Evolutionary conservation across 2,329 filamentous ascomycete genomes (phyloP), one percentile per base, ranked within the genome.

Genomic region (Xylariaceae sp.): DNA sequence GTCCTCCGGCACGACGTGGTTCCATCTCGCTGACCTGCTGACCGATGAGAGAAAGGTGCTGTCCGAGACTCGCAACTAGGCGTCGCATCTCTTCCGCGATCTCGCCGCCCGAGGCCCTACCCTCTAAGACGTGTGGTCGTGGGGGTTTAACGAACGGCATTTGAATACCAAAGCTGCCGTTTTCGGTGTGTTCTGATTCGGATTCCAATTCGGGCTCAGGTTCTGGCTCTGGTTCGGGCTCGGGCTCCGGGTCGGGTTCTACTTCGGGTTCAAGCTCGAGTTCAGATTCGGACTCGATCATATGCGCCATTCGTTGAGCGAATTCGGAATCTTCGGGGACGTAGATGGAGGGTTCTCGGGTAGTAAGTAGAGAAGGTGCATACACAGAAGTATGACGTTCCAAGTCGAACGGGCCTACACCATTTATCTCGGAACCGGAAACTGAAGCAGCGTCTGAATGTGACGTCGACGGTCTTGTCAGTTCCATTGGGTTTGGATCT

Each of bases 381-480:
- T 84, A 83, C 1, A 85, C 72, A 1, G 83, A 85, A 1, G 82
- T 76, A 64, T 86, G 84, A n/a, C 81, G 79, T 69, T 88, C 85
- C 2, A 87, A 75, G 57, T 86, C 82, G 59, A 87, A 87, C 0
- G 84, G 83, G 64, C 84, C 83, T 1, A 76, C 78, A 10, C 78
- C 76, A 30, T 81, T 79, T 37, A 81, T 70, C 58, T 85, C 81
- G 0, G 83, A 84, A 54, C 83, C 83, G 6, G 78, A 77, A 9
- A 85, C 74, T 0, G 82, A 84, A 1, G 71, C 79, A 10, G 77
- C 80, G 61, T 85, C 82, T 0, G 84, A 87, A 68, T 85, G 80
- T 9, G 83, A 82, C 0, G 82, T 85, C 1, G 83, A 85, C 0
- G 83, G 83, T 1, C 65, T 52, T 6, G 79, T 77, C 11, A 77